Base-by-base conservation (phyloP, 306 rosid genomes). In the Rosa rugosa region DNA sequence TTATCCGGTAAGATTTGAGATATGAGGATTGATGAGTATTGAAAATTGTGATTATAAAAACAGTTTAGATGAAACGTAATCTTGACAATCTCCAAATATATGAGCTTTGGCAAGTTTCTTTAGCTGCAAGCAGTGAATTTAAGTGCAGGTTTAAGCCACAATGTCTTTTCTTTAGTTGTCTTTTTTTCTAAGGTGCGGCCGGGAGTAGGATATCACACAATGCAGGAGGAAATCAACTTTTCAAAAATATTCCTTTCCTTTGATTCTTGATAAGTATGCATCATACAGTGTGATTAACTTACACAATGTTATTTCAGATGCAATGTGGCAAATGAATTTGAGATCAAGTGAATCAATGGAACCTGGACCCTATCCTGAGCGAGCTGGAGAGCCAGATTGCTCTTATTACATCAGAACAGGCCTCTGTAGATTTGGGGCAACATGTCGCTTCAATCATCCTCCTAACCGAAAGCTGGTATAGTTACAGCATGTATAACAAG, bases 391-490 rank as follows among this genome's bases (percentile, higher is more conserved):
- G 83, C 95, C 90, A 50, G 99, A 95, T 87, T 95, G 99, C 83
- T 91, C 98, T 62, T 95, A 95, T 82, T 95, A 92, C 86, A 91
- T 95, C 81, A 86, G 98, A 85, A 95, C 99, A 0, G 99, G 99
- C 44, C 91, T 91, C 47, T 95, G 99, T 86, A 91, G 99, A 88
- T 94, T 94, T 82, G 99, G 99, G 45, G 88, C 87, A n/a, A 91
- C 99, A 53, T 94, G 99, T 83, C 90, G 97, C 79, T 94, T 92
- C 81, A 94, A 94, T 85, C 99, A 94, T 77, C 99, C 99, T 47
- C 99, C 97, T 51, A 92, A 94, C 82, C 87, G 99, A 84, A 93
- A 87, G 82, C 91, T 94, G 97, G 99, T 94, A 91, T 82, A 76
- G 71, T 84, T 82, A 67, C 72, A 77, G 38, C 83, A 34, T 79